Conservation (phyloP, 2,329 filamentous ascomycete genomes). For the Diaporthe helianthi region DNA sequence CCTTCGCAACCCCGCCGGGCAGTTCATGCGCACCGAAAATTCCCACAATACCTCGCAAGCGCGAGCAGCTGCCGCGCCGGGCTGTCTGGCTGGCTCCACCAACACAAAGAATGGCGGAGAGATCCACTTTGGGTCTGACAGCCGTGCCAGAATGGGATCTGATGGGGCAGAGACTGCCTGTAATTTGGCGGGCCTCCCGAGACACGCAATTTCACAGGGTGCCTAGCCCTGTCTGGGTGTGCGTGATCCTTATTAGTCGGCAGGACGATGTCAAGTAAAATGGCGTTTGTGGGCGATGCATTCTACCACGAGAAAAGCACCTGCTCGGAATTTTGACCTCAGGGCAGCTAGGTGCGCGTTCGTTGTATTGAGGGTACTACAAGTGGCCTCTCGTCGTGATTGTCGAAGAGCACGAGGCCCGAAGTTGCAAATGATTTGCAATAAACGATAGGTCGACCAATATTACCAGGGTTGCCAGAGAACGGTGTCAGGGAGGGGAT, state of each 20-base stretch:
- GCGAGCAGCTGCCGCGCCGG: conserved; percentile 28
- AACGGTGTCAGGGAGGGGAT: conserved; percentile 19
- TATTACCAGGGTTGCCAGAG: conserved; percentile 24
- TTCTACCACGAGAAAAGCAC: background rate
- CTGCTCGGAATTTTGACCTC: background rate
- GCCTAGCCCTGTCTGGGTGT: conserved; percentile 7
- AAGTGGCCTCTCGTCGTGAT: background rate
- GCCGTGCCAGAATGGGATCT: conserved; percentile 31
- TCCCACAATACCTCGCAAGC: conserved; percentile 25
- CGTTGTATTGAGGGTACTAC: background rate
- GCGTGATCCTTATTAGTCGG: background rate
- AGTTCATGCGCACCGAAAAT: conserved; percentile 24
- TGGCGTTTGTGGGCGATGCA: background rate
- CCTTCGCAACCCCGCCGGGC: conserved; percentile 29
- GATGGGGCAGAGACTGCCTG: conserved; percentile 29
- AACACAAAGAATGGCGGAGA: conserved; percentile 22
- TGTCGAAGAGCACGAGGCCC: conserved; percentile 3
- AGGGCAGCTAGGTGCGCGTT: background rate
- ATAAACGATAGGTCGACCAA: conserved; percentile 17
- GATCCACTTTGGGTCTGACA: conserved; percentile 28
- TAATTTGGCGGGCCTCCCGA: conserved; percentile 35
- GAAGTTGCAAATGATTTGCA: conserved; percentile 4
- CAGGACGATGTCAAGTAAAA: background rate
- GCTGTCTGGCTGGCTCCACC: conserved; percentile 30
- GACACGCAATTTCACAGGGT: conserved; percentile 28